Evolutionary conservation across 345 rosid species (phyloP).

Genomic region (Anastatica hierochuntica): DNA sequence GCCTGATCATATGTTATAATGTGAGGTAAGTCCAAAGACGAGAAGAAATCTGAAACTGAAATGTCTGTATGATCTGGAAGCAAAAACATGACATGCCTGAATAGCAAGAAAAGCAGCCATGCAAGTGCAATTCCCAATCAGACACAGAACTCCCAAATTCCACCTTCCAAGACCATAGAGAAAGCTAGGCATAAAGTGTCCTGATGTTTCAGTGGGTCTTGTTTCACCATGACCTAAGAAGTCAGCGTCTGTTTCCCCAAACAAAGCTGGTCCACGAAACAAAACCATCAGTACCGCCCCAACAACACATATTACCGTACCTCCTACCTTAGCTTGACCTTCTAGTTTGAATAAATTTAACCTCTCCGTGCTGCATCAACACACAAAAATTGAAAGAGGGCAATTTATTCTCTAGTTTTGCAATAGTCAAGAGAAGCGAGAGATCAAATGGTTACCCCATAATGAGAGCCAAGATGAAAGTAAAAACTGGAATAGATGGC

Average conservation of each 20-base stretch:
- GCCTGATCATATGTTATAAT: slow-evolving; percentile 45
- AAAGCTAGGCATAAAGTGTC: slow-evolving; percentile 52
- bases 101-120: slow-evolving; percentile 94
- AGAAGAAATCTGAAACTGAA: neutral
- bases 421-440: neutral
- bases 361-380: slow-evolving; percentile 83
- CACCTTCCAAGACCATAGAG: slow-evolving; percentile 57
- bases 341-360: slow-evolving; percentile 59
- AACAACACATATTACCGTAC: slow-evolving; percentile 69
- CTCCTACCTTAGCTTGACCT: slow-evolving; percentile 91
- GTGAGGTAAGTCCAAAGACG: neutral
- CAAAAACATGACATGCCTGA: slow-evolving; percentile 45
- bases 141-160: slow-evolving; percentile 91
- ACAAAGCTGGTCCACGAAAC: slow-evolving; percentile 80
- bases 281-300: slow-evolving; percentile 86
- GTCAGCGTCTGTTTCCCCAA: slow-evolving; percentile 49
- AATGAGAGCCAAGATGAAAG: slow-evolving; percentile 74
- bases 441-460: slow-evolving; percentile 50
- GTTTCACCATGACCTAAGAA: slow-evolving; percentile 35
- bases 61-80: too few relatives aligned
- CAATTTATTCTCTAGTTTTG: neutral
- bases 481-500: slow-evolving; percentile 93
- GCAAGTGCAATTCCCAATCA: slow-evolving; percentile 92
- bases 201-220: slow-evolving; percentile 59
- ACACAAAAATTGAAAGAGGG: neutral